Base-by-base conservation (phyloP, 2,329 filamentous ascomycete genomes). In the Microcyclosporella mali region DNA sequence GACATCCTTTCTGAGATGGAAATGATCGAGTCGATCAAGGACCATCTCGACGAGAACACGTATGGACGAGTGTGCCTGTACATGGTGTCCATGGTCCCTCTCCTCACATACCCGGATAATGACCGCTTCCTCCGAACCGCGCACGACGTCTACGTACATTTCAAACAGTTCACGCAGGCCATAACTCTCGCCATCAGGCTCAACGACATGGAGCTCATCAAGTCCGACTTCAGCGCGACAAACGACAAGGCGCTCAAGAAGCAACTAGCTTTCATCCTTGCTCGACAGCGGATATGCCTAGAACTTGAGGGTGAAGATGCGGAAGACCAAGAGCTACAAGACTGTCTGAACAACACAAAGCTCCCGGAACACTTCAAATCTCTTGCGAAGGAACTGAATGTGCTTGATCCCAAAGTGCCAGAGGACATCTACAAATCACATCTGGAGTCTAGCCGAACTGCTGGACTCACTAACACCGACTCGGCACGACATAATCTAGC, bases 351-450 rank as follows among this genome's bases (percentile, higher is more conserved):
- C 64, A 98, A 97, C 67, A 81, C 84, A 14, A 87, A 85, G 59
- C 70, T 98, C 44, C 82, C 89, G 1, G 87, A 94, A 51, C 84
- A 97, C 67, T 98, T 95, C 77, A 94, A 94, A 68, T 80, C 85
- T 4, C 73, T 98, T 25, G 94, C 83, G 45, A 95, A 95, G 69
- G 92, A 98, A 65, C 76, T 98, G 41, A 97, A 98, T 66, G 90
- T 98, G 40, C 73, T 97, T 32, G 92, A 98, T 51, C 92, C 92
- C 28, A 97, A 95, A 72, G 86, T 87, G 33, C 94, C 90, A 0
- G 92, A 98, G 63, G 94, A 98, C 59, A 98, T 98, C 58, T 98
- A 98, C 78, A 98, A 98, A 74, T 95, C 88, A 61, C 92, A 98
- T 67, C 78, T 98, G 4, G 92, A 98, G 69, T 97, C 86, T 70